Evolutionary conservation across 805 yeast species (phyloP).

Genomic region (Metschnikowia koreensis): DNA sequence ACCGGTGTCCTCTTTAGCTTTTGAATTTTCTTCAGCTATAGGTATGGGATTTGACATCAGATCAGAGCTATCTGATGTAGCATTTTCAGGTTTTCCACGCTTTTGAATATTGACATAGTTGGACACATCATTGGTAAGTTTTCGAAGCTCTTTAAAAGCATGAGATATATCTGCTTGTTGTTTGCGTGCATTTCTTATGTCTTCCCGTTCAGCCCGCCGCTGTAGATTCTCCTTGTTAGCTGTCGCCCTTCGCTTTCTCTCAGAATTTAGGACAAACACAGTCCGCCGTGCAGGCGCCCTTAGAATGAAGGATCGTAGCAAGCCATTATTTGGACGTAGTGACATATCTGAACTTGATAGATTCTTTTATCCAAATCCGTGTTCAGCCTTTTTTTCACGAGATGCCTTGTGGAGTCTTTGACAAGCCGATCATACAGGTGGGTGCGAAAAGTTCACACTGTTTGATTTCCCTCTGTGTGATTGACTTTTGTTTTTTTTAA

Average conservation of each 20-base stretch:
- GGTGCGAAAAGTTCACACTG: not conserved
- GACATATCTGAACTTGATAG: not conserved
- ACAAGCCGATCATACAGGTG: not conserved
- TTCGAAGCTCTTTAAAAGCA: slow-evolving; percentile 27
- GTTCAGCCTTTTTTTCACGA: not conserved
- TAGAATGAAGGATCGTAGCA: slow-evolving; percentile 4
- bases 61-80: slow-evolving; percentile 21
- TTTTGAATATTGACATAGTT: slow-evolving; percentile 8
- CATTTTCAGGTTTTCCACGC: not conserved
- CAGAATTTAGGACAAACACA: slow-evolving; percentile 16
- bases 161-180: slow-evolving; percentile 25
- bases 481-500: not conserved
- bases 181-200: slow-evolving; percentile 17
- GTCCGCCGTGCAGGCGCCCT: slow-evolving; percentile 2
- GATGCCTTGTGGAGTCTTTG: not conserved
- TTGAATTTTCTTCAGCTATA: not conserved
- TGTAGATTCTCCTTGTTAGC: slow-evolving; percentile 9
- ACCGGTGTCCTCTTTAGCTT: slow-evolving; percentile 7
- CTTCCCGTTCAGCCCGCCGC: slow-evolving; percentile 26
- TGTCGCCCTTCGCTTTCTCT: slow-evolving; percentile 10
- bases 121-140: slow-evolving; percentile 30
- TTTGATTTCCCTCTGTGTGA: not conserved
- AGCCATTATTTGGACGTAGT: not conserved
- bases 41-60: slow-evolving; percentile 6
- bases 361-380: no score